A percentile compares a stretch with the other conserved stretches of the same genome.
Conservation (phyloP, 129 eudicot species). For the Flaveria trinervia region DNA sequence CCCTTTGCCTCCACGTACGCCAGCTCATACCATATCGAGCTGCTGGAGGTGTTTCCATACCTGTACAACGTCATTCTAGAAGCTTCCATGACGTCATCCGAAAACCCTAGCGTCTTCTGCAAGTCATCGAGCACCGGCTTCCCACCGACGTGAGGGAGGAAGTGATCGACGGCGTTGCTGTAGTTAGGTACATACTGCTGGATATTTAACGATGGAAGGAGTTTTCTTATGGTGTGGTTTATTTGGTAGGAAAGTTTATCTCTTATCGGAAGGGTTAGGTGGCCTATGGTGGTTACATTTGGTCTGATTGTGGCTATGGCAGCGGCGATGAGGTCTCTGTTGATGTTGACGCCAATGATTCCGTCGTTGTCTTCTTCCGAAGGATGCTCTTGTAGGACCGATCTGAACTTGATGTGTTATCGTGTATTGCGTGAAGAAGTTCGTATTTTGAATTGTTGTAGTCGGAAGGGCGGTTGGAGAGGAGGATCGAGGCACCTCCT, state of each 20-base stretch:
- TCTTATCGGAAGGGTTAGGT: slow-evolving; percentile 43
- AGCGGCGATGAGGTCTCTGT: slow-evolving; percentile 41
- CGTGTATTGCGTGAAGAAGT: slow-evolving; percentile 48
- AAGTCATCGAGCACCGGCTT: slow-evolving; percentile 51
- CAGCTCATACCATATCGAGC: slow-evolving; percentile 44
- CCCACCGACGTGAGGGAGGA: slow-evolving; percentile 62
- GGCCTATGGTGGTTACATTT: slow-evolving; percentile 39
- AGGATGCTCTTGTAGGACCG: slow-evolving; percentile 43
- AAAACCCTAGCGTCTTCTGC: slow-evolving; percentile 37
- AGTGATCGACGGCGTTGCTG: slow-evolving; percentile 45
- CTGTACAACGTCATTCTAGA: slow-evolving; percentile 59
- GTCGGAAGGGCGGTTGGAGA: slow-evolving; percentile 43
- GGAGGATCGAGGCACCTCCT: slow-evolving; percentile 60
- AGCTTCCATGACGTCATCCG: slow-evolving; percentile 48
- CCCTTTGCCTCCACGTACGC: slow-evolving; percentile 64
- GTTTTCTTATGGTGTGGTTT: slow-evolving; percentile 12
- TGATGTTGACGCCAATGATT: slow-evolving; percentile 37
- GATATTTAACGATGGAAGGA: not conserved
- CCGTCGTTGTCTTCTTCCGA: slow-evolving; percentile 49
- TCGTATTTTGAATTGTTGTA: slow-evolving; percentile 43
- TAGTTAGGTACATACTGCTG: slow-evolving; percentile 43
- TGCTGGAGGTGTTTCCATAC: slow-evolving; percentile 64
- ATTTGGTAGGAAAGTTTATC: slow-evolving; percentile 32
- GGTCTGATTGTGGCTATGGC: slow-evolving; percentile 41
- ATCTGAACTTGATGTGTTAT: slow-evolving; percentile 50